Conservation (phyloP, 1,284 basidiomycete genomes). For the Meira nashicola region DNA sequence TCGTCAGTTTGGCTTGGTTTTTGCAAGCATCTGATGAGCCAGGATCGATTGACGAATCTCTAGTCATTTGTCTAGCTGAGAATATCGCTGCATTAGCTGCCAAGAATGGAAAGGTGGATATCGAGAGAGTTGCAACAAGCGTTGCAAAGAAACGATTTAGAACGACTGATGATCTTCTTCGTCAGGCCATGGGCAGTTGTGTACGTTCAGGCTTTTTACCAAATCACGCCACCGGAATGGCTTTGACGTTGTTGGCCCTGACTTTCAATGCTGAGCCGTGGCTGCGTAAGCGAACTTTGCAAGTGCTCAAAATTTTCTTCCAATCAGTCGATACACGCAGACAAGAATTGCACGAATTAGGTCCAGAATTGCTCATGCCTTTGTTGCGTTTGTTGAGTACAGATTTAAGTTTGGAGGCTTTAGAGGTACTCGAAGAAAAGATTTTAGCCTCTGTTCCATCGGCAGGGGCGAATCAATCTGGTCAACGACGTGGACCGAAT, state of each 20-base stretch:
- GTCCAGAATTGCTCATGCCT: conserved; percentile 83
- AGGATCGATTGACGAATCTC: conserved; percentile 53
- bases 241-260: conserved; percentile 75
- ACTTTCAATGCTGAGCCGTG: conserved; percentile 79
- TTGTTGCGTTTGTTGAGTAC: conserved; percentile 78
- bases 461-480: background rate
- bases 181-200: conserved; percentile 74
- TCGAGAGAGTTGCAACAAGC: conserved; percentile 79
- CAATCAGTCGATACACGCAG: conserved; percentile 75
- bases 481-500: conserved; percentile 58
- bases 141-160: conserved; percentile 83
- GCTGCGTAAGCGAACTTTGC: conserved; percentile 76
- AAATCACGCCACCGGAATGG: conserved; percentile 65
- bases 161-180: conserved; percentile 86
- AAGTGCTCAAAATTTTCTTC: conserved; percentile 81
- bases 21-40: conserved; percentile 67
- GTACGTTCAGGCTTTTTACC: conserved; percentile 73
- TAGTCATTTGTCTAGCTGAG: conserved; percentile 61
- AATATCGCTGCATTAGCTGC: conserved; percentile 71
- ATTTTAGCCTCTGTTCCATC: conserved; percentile 55
- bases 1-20: conserved; percentile 81
- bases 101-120: conserved; percentile 67
- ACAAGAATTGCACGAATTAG: conserved; percentile 63
- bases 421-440: conserved; percentile 86
- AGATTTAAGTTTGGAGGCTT: conserved; percentile 69